Evolutionary conservation across 2,329 filamentous ascomycete genomes (phyloP).

Genomic region (Trichophyton mentagrophytes): DNA sequence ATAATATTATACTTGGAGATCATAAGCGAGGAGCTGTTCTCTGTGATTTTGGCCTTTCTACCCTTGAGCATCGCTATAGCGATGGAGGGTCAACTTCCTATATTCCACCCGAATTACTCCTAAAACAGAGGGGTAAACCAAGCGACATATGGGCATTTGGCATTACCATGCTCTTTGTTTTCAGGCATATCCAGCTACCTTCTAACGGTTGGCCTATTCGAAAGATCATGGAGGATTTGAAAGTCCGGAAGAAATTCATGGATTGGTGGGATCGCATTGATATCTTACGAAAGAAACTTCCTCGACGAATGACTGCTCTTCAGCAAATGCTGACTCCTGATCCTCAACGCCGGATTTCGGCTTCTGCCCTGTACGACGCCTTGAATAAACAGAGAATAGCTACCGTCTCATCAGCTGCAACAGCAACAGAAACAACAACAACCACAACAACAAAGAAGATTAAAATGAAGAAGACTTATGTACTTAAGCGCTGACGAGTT

Average conservation of each 20-base stretch:
- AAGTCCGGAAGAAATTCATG: not conserved
- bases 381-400: not conserved
- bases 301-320: not conserved
- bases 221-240: not conserved
- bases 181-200: not conserved
- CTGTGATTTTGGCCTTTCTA: slow-evolving; percentile 75
- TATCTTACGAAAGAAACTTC: not conserved
- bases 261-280: not conserved
- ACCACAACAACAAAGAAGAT: not conserved
- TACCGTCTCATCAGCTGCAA: not conserved
- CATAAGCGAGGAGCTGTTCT: slow-evolving; percentile 79
- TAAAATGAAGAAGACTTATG: not conserved
- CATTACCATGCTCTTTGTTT: slow-evolving; percentile 1
- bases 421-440: not conserved
- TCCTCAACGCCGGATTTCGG: not conserved
- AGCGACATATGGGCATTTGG: slow-evolving; percentile 5
- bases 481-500: not conserved
- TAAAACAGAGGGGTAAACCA: not conserved
- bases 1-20: slow-evolving; percentile 79
- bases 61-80: not conserved
- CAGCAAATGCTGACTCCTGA: not conserved
- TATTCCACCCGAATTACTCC: not conserved
- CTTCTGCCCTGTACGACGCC: not conserved
- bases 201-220: not conserved
- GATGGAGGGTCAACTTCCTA: not conserved